Conservation (phyloP, 208 protist genomes). For the Paratrypanosoma confusum region DNA sequence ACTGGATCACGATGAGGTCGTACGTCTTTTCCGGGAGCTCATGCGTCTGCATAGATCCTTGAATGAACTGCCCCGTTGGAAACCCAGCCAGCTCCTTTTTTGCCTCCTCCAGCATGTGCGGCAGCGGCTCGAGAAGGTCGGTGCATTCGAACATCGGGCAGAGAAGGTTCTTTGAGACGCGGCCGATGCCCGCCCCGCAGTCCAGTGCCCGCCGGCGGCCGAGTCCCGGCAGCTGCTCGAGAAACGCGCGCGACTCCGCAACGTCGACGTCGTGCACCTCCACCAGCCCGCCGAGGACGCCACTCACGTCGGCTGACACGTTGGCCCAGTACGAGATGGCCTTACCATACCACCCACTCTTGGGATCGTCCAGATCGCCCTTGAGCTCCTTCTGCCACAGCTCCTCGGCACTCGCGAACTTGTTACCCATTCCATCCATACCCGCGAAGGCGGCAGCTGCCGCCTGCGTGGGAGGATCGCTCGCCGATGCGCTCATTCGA, state of each 20-base stretch:
- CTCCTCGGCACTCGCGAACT: constrained; percentile 41
- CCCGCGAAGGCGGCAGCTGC: no score
- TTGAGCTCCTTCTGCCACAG: constrained; percentile 66
- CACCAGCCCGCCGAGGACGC: constrained; percentile 85
- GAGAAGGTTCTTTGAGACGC: constrained; percentile 73
- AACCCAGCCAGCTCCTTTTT: constrained; percentile 64
- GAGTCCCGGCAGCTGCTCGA: constrained; percentile 41
- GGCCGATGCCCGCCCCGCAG: constrained; percentile 87
- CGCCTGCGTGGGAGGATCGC: no score
- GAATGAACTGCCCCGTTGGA: constrained; percentile 63
- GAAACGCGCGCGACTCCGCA: constrained; percentile 43
- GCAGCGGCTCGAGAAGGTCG: constrained; percentile 81
- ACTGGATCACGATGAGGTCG: constrained; percentile 88
- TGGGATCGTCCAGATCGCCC: constrained; percentile 56
- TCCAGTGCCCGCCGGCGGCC: constrained; percentile 68
- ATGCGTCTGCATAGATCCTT: constrained; percentile 69
- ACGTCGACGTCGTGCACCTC: constrained; percentile 69
- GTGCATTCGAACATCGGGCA: constrained; percentile 45
- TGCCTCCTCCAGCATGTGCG: constrained; percentile 77
- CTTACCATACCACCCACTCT: constrained; percentile 84
- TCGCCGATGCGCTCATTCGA: no score
- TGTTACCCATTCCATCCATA: no score
- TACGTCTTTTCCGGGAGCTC: constrained; percentile 53
- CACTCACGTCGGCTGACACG: constrained; percentile 71
- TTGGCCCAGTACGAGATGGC: constrained; percentile 81